Base-by-base conservation (phyloP, 108 stramenopile species). In the Bacterosira constricta region DNA sequence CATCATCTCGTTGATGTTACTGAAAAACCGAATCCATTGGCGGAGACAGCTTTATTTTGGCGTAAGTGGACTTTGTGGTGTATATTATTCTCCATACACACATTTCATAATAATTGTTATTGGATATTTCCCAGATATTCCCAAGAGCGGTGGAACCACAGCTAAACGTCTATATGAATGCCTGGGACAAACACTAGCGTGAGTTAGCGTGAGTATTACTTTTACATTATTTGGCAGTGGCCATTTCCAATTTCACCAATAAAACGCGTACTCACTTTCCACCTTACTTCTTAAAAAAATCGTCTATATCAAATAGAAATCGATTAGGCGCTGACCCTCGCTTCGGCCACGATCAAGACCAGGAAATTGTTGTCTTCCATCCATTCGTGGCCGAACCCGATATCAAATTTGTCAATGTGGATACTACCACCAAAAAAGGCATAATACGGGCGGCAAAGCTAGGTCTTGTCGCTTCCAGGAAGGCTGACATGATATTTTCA, bases 401-500 rank as follows among this genome's bases (percentile, higher is more conserved):
- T 20, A 8, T 57, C 9, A 63, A 70, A 56, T 47, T 56, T 74
- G 81, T 77, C 4, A 82, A 82, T 55, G 81, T 82, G 32, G 81
- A 82, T 50, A 78, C 76, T n/a, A 82, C 81, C 29, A 66, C 75
- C 11, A 39, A 69, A 66, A 6, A 20, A 4, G 80, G 80, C 15
- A 81, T 81, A 42, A 29, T 71, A 23, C 52, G 75, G n/a, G 80
- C 80, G 15, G 50, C 68, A 17, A 21, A 51, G n/a, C 29, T 81
- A 38, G 66, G 75, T 5, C 54, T 81, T 35, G 75, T 63, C 2
- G 53, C 44, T 11, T 81, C 80, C 10, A 18, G 55, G 12, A 63
- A 63, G 34, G 80, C 64, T 15, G 63, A 71, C 60, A 59, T 81
- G 56, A 77, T 82, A 29, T 73, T 78, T n/a, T 60, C 81, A 20